Evolutionary conservation across 495 filamentous ascomycete species (phyloP).

Genomic region (Durotheca rogersii): DNA sequence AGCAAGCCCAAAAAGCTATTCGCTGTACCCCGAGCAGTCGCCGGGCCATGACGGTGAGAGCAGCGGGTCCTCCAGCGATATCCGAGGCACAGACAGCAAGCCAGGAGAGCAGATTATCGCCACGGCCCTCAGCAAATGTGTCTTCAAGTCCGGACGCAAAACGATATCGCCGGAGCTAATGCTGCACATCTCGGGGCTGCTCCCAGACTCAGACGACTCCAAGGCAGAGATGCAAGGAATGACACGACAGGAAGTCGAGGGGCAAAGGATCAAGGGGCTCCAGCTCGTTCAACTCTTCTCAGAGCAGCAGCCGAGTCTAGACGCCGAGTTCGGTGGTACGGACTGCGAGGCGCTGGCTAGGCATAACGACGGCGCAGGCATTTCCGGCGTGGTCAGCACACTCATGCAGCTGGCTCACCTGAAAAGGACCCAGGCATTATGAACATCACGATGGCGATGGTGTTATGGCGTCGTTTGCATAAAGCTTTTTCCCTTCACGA

Average conservation of each 20-base stretch:
- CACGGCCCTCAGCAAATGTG: slow-evolving; percentile 79
- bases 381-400: slow-evolving; percentile 36
- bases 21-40: slow-evolving; percentile 45
- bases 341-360: slow-evolving; percentile 43
- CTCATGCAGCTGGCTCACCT: slow-evolving; percentile 34
- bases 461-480: slow-evolving; percentile 24
- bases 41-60: slow-evolving; percentile 24
- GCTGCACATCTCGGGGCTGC: slow-evolving; percentile 63
- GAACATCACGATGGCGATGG: slow-evolving; percentile 19
- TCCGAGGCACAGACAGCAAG: slow-evolving; percentile 47
- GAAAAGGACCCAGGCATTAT: slow-evolving; percentile 40
- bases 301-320: slow-evolving; percentile 49
- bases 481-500: slow-evolving; percentile 6
- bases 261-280: slow-evolving; percentile 57
- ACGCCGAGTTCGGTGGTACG: slow-evolving; percentile 41
- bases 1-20: slow-evolving; percentile 49
- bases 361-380: slow-evolving; percentile 36
- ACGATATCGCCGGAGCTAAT: slow-evolving; percentile 81
- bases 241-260: slow-evolving; percentile 59
- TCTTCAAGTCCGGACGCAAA: slow-evolving; percentile 81
- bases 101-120: slow-evolving; percentile 63
- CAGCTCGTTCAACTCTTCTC: slow-evolving; percentile 54
- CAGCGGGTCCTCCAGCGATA: slow-evolving; percentile 31
- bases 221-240: slow-evolving; percentile 36
- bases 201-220: slow-evolving; percentile 50